Evolutionary conservation across 768 basidiomycete genomes (phyloP).

Genomic region (Mycena filopes): DNA sequence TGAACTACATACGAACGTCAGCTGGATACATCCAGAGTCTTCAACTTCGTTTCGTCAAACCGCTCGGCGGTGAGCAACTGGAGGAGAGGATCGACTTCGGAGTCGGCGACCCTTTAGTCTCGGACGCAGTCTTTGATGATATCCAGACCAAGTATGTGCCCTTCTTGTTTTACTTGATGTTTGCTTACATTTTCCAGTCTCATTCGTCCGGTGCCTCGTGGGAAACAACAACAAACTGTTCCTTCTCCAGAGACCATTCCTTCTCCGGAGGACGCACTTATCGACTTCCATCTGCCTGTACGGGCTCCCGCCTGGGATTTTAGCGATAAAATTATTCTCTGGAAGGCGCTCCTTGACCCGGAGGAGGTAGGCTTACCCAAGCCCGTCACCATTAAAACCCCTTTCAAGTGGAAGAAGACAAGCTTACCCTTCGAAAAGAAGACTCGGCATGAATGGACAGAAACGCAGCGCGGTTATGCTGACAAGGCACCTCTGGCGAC

Average conservation of each 20-base stretch:
- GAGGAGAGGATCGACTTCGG: not conserved
- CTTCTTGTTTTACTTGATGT: too few species aligned
- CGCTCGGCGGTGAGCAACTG: not conserved
- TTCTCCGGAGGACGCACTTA: too few species aligned
- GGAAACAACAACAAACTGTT: too few species aligned
- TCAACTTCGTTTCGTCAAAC: not conserved
- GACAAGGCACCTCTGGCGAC: not conserved
- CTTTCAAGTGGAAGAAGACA: not conserved
- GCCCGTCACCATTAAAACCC: not conserved
- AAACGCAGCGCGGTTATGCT: not conserved
- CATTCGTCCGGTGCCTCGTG: too few species aligned
- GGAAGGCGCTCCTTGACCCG: not conserved
- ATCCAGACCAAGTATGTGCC: conserved; percentile 1
- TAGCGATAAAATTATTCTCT: not conserved
- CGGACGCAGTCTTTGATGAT: not conserved
- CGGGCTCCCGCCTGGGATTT: too few species aligned
- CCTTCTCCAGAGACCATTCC: too few species aligned
- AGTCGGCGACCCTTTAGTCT: too few species aligned
- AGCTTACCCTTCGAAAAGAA: not conserved
- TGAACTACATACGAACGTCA: not conserved
- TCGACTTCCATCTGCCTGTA: too few species aligned
- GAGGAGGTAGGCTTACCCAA: not conserved
- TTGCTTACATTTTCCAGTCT: too few species aligned
- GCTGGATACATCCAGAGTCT: not conserved
- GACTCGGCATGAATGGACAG: not conserved